Percentiles rank a stretch among this genome's conserved stretches.
phyloP scores from a whole-genome alignment of 495 filamentous ascomycete species.

The Monascus purpureus region DNA sequence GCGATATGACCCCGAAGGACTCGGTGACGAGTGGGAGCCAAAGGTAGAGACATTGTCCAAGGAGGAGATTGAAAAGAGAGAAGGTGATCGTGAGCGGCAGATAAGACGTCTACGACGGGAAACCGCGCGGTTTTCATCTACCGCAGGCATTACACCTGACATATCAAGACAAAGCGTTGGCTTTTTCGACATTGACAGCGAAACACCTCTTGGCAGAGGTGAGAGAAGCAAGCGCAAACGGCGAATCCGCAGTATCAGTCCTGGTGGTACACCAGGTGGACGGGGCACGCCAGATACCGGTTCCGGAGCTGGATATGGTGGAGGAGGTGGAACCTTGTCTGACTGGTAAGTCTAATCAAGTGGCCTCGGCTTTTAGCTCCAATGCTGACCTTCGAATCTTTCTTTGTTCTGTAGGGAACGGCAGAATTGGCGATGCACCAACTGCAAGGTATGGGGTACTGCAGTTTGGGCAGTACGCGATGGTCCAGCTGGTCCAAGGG shows the following conservation, averaged over 20 bases:
- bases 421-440: slow-evolving; percentile 74
- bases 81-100: slow-evolving; percentile 87
- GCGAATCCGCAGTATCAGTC: slow-evolving; percentile 79
- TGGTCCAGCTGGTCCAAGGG: slow-evolving; percentile 71
- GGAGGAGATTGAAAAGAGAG: slow-evolving; percentile 95
- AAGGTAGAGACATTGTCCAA: slow-evolving; percentile 80
- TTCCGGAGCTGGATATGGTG: slow-evolving; percentile 46
- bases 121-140: slow-evolving; percentile 82
- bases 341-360: slow-evolving; percentile 39
- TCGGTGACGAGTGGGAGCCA: slow-evolving; percentile 88
- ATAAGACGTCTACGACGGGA: slow-evolving; percentile 75
- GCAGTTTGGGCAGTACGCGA: slow-evolving; percentile 92
- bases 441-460: slow-evolving; percentile 78
- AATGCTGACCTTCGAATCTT: slow-evolving; percentile 1
- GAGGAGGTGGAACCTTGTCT: slow-evolving; percentile 54
- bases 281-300: slow-evolving; percentile 64
- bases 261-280: slow-evolving; percentile 54
- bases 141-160: slow-evolving; percentile 57
- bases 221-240: slow-evolving; percentile 89
- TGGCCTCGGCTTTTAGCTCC: neutral
- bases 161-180: slow-evolving; percentile 40
- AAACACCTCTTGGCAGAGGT: slow-evolving; percentile 67
- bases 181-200: slow-evolving; percentile 47
- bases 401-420: slow-evolving; percentile 45
- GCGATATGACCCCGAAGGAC: slow-evolving; percentile 82